Evolutionary conservation across 2,329 filamentous ascomycete species (phyloP), one percentile per base, ranked within the genome.

Genomic region (Gaeumannomyces sp.): DNA sequence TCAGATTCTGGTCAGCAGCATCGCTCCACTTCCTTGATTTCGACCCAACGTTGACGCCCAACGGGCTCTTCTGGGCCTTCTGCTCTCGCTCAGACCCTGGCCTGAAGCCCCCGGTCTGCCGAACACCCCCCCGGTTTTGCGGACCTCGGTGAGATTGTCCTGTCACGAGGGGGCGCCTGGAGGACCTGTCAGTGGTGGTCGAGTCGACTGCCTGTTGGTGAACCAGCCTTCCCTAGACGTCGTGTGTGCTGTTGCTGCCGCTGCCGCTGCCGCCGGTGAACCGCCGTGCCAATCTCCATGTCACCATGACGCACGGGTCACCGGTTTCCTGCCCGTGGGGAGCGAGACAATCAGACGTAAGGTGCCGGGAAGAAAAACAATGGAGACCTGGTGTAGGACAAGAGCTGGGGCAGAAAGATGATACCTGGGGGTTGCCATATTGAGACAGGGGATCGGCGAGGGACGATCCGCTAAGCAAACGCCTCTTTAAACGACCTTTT

Each of bases 61-160:
- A 53, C 14, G 22, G 22, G 45, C 45, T 53, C 38, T 4, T 6
- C 33, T 35, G 33, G 33, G 11, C 16, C 19, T 22, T 50, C 16
- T 50, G n/a, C 11, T 53, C 45, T n/a, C 45, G 45, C 45, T 53
- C 14, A 6, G 45, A 53, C 45, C 22, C 45, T 2, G 22, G 45
- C 25, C 19, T 63, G 56, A 45, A 27, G n/a, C 28, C 10, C 8
- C 31, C 14, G 59, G 53, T 27, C 33, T 65, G 63, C 35, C 56
- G 10, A 59, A 59, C 31, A n/a, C 25, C 29, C 29, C 29, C 45
- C 45, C 22, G 45, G 22, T 53, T 53, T 53, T 53, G 45, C 45
- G 45, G 45, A 53, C 22, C 45, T 53, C 45, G 45, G 45, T 53
- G 45, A 53, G 45, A 53, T 25, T n/a, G 45, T 6, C 45, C 14